Percentiles rank a stretch among this genome's conserved stretches.
phyloP scores from a whole-genome alignment of 192 early-diverging fungal genomes.

The Podila epigama region DNA sequence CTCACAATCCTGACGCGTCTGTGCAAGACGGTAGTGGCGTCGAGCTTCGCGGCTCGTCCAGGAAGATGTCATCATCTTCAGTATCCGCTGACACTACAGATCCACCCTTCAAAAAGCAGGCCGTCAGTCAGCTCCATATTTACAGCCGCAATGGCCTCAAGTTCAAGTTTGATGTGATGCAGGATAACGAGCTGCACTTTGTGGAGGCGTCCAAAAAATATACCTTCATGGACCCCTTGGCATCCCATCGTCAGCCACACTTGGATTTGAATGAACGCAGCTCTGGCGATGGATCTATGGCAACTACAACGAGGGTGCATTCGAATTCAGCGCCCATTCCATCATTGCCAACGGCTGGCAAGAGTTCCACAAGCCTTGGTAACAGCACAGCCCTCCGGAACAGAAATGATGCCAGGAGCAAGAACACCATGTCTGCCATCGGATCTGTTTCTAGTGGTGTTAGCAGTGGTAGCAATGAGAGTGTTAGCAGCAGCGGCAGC shows the following conservation, averaged over 20 bases:
- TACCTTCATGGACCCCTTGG: constrained; percentile 46
- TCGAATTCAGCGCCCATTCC: constrained; percentile 1
- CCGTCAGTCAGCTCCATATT: constrained; percentile 32
- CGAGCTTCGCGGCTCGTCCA: no score
- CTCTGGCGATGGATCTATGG: neutral
- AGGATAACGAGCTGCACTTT: constrained; percentile 46
- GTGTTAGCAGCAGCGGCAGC: no score
- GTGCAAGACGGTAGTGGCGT: no score
- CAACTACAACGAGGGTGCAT: neutral
- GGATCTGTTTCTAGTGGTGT: constrained; percentile 3
- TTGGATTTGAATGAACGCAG: constrained; percentile 4
- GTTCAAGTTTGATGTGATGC: constrained; percentile 52
- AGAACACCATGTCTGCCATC: constrained; percentile 6
- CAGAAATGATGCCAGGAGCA: constrained; percentile 5
- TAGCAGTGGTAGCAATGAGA: no score
- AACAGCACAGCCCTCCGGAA: constrained; percentile 2
- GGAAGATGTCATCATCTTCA: constrained; percentile 1
- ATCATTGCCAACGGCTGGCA: neutral
- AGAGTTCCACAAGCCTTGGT: neutral
- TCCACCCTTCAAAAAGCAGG: constrained; percentile 33
- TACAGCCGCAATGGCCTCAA: constrained; percentile 49
- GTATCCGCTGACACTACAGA: neutral
- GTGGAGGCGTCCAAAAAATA: constrained; percentile 50
- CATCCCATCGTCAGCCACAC: constrained; percentile 34
- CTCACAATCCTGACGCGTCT: no score